phyloP scores from a whole-genome alignment of 1,284 basidiomycete genomes.

The Moesziomyces antarcticus region DNA sequence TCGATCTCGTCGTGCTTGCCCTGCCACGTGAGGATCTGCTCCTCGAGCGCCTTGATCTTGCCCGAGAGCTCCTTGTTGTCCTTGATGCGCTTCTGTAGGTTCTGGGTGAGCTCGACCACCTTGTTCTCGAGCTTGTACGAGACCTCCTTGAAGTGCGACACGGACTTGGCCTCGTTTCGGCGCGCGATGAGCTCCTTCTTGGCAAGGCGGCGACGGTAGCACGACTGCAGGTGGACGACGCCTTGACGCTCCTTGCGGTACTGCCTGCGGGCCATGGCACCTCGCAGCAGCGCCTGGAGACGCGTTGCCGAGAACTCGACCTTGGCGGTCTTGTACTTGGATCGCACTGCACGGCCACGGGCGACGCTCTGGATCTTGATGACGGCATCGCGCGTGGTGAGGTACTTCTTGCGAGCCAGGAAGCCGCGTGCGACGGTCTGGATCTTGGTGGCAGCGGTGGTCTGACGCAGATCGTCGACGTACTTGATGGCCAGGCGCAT shows the following conservation, averaged over 20 bases:
- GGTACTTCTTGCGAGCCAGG: slow-evolving; percentile 79
- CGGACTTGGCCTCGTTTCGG: slow-evolving; percentile 91
- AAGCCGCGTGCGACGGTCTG: slow-evolving; percentile 81
- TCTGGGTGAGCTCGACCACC: slow-evolving; percentile 97
- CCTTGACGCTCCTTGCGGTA: slow-evolving; percentile 77
- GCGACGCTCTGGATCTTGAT: slow-evolving; percentile 83
- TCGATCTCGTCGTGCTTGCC: slow-evolving; percentile 91
- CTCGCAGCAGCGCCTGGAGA: slow-evolving; percentile 87
- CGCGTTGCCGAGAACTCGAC: slow-evolving; percentile 77
- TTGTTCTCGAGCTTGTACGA: slow-evolving; percentile 99
- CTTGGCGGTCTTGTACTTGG: slow-evolving; percentile 75
- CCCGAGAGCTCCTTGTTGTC: slow-evolving; percentile 89
- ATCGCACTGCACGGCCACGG: slow-evolving; percentile 82
- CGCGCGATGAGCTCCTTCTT: slow-evolving; percentile 85
- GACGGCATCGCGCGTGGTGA: slow-evolving; percentile 76
- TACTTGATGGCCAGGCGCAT: slow-evolving; percentile 80
- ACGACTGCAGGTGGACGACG: slow-evolving; percentile 89
- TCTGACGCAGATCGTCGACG: slow-evolving; percentile 78
- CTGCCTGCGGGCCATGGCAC: slow-evolving; percentile 77
- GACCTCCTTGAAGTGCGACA: slow-evolving; percentile 98
- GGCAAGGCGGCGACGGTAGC: slow-evolving; percentile 87
- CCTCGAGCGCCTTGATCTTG: slow-evolving; percentile 81
- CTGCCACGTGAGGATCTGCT: slow-evolving; percentile 85
- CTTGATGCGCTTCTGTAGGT: slow-evolving; percentile 87
- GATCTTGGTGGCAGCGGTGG: slow-evolving; percentile 80